Percentiles rank a stretch among this genome's conserved stretches.
These are phyloP conservation scores for Euphorbia lathyris DNA, from an alignment of 345 rosid species.

Conservation along the genomic window DNA sequence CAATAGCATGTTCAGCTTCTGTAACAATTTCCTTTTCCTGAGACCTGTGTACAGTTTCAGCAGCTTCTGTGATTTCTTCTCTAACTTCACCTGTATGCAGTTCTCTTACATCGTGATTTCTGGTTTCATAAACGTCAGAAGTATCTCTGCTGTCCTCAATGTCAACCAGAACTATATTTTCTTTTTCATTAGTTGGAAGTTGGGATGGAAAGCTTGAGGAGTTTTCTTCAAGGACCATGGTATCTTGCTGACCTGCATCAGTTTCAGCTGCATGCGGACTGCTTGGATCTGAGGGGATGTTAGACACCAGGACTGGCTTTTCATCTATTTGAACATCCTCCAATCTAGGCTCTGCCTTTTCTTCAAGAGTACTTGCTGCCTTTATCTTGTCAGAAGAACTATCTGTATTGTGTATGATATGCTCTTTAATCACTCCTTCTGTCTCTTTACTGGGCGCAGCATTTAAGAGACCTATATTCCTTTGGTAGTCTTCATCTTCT, in stretches of 20 bases:
- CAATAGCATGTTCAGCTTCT: conserved; percentile 10
- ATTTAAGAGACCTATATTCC: too few relatives aligned
- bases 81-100: conserved; percentile 3
- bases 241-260: conserved; percentile 22
- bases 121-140: conserved; percentile 11
- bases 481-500: too few relatives aligned
- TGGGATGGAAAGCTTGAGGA: conserved; percentile 18
- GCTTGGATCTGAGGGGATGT: conserved; percentile 12
- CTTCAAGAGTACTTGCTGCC: conserved; percentile 1
- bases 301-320: conserved; percentile 8
- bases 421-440: conserved; percentile 16
- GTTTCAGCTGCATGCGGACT: conserved; percentile 13
- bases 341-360: conserved; percentile 12
- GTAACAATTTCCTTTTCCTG: conserved; percentile 19
- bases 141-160: conserved; percentile 10
- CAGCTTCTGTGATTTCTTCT: conserved; percentile 22
- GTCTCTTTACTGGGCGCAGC: too few relatives aligned
- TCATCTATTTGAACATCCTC: conserved; percentile 23
- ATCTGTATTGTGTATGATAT: conserved; percentile 17
- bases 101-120: conserved; percentile 4
- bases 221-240: conserved; percentile 12
- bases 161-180: conserved; percentile 1
- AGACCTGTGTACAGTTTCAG: conserved; percentile 13
- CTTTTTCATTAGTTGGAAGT: conserved; percentile 9
- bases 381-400: conserved; percentile 6